Percentiles rank a stretch among this genome's conserved stretches.
Evolutionary conservation across 805 yeast species (phyloP).

Genomic region (Barnettozyma sp.): DNA sequence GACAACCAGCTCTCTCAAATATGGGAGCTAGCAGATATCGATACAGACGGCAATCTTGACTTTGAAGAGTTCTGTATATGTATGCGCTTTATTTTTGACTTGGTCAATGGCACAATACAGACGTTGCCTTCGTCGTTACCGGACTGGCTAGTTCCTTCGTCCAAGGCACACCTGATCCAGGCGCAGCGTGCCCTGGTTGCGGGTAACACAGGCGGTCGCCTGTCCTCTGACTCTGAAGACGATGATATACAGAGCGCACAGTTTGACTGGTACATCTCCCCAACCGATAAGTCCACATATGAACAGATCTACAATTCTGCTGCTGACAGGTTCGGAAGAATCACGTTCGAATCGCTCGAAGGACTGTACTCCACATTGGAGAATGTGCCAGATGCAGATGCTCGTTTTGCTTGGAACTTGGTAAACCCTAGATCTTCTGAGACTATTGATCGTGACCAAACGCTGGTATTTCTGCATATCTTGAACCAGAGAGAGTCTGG

Average conservation of each 20-base stretch:
- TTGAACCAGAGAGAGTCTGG: conserved; percentile 84
- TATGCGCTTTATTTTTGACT: conserved; percentile 89
- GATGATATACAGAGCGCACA: conserved; percentile 25
- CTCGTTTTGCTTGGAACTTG: conserved; percentile 88
- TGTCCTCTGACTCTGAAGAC: conserved; percentile 56
- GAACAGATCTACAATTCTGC: conserved; percentile 70
- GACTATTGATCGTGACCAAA: conserved; percentile 90
- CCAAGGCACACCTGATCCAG: conserved; percentile 76
- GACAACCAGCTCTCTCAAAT: conserved; percentile 72
- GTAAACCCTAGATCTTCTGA: conserved; percentile 86
- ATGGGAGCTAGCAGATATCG: conserved; percentile 93
- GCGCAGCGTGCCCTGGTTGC: conserved; percentile 58
- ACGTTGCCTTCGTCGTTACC: conserved; percentile 72
- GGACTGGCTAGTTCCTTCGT: conserved; percentile 86
- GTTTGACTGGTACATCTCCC: conserved; percentile 96
- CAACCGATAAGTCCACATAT: conserved; percentile 72
- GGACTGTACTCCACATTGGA: conserved; percentile 61
- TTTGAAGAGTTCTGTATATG: conserved; percentile 98
- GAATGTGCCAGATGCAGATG: conserved; percentile 76
- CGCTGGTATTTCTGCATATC: conserved; percentile 81
- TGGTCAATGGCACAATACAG: conserved; percentile 65
- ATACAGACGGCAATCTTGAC: conserved; percentile 84
- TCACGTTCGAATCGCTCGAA: conserved; percentile 63
- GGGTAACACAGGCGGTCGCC: conserved; percentile 15
- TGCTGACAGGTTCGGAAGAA: conserved; percentile 73